These are phyloP conservation scores for Clitopilus passeckerianus DNA, from an alignment of 768 basidiomycete species.

Conservation along the genomic window DNA sequence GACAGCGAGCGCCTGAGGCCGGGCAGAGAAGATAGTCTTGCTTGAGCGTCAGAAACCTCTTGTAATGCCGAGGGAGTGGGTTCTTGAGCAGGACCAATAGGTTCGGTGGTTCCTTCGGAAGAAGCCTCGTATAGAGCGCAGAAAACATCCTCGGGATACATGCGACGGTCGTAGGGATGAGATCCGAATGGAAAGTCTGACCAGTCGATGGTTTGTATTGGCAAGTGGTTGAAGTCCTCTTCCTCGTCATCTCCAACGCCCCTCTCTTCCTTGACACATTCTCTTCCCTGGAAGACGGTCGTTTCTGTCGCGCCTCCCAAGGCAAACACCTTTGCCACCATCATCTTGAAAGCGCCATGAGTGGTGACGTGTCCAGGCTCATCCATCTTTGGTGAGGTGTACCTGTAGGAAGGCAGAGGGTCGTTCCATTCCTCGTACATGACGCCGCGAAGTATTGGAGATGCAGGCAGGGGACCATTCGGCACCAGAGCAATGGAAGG, in stretches of 20 bases:
- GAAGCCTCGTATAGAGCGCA: neutral
- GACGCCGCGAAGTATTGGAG: neutral
- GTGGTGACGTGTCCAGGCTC: neutral
- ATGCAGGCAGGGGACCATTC: neutral
- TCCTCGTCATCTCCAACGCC: neutral
- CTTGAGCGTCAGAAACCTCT: too few species aligned
- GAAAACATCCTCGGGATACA: neutral
- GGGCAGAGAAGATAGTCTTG: too few species aligned
- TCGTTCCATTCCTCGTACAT: neutral
- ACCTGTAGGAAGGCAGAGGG: neutral
- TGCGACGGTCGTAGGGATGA: neutral
- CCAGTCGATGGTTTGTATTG: neutral
- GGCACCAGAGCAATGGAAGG: constrained; percentile 6
- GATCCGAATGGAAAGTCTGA: neutral
- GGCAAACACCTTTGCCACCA: neutral
- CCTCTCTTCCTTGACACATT: neutral
- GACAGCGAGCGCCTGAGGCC: too few species aligned
- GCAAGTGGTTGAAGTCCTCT: neutral
- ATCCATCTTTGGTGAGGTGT: neutral
- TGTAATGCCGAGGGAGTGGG: too few species aligned
- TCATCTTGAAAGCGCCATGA: neutral
- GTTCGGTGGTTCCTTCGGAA: neutral
- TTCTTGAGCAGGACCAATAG: neutral
- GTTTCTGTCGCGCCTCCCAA: neutral
- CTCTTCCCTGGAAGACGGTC: neutral